Conservation (phyloP, 331 rosid species). For the Phaseolus coccineus region DNA sequence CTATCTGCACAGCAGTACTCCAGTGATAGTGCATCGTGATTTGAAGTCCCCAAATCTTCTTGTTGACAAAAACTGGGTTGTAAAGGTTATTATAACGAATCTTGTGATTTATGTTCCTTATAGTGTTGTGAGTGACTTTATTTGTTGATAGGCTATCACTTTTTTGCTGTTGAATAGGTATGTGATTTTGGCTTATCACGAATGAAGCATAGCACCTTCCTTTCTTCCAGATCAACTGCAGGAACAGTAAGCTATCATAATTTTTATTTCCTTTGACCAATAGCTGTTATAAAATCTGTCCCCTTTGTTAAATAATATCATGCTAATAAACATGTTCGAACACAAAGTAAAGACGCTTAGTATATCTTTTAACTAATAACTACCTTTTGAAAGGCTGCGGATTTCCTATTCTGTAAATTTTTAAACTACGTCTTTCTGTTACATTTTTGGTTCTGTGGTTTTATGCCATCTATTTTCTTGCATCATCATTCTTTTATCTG, state of each 20-base stretch:
- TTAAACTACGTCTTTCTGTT: constrained; percentile 20
- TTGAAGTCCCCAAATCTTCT: constrained; percentile 99
- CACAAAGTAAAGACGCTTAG: constrained; percentile 6
- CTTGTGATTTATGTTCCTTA: constrained; percentile 36
- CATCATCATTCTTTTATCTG: constrained; percentile 35
- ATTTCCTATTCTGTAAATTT: neutral
- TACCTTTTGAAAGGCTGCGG: neutral
- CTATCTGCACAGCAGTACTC: constrained; percentile 90
- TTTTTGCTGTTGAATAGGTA: constrained; percentile 61
- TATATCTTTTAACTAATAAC: constrained; percentile 1
- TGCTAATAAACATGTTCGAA: neutral
- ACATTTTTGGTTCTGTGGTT: constrained; percentile 12
- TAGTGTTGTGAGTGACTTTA: constrained; percentile 13
- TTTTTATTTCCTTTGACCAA: constrained; percentile 37
- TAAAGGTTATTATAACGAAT: constrained; percentile 68
- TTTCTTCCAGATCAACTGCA: constrained; percentile 97
- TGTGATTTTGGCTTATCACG: constrained; percentile 95
- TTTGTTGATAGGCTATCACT: constrained; percentile 37
- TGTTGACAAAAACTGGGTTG: constrained; percentile 96
- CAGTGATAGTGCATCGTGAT: constrained; percentile 97
- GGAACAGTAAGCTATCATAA: constrained; percentile 80
- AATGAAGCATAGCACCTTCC: constrained; percentile 93
- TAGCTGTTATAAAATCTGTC: neutral
- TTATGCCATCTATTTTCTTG: constrained; percentile 38
- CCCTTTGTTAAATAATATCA: neutral